A percentile compares a stretch with the other conserved stretches of the same genome.
Conservation (phyloP, 2,329 filamentous ascomycete species). For the Cordyceps cicadae region DNA sequence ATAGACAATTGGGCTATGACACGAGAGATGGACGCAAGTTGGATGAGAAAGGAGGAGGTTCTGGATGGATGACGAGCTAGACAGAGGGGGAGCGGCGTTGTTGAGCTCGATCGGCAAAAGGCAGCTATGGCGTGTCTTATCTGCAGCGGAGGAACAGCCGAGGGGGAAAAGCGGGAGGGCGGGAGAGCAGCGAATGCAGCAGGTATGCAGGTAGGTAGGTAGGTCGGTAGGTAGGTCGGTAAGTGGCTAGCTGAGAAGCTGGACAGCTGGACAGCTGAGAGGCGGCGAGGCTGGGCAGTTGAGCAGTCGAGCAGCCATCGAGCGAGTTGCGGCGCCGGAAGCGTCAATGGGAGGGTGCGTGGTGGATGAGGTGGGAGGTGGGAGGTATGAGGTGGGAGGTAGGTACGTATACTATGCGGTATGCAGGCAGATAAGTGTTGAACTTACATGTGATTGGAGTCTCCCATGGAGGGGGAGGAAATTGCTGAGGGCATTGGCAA, state of each 20-base stretch:
- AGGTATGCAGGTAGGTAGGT: too few species aligned
- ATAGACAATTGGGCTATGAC: not conserved
- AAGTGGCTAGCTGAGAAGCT: not conserved
- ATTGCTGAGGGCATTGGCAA: not conserved
- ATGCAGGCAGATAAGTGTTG: not conserved
- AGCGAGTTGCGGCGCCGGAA: not conserved
- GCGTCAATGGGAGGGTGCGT: not conserved
- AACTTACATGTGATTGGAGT: slow-evolving; percentile 11
- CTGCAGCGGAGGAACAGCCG: not conserved
- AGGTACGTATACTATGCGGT: not conserved
- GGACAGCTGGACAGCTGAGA: not conserved
- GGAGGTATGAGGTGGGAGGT: not conserved
- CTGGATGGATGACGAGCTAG: slow-evolving; percentile 1
- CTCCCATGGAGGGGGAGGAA: not conserved
- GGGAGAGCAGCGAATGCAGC: too few species aligned
- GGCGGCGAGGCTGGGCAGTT: not conserved
- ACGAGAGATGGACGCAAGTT: not conserved
- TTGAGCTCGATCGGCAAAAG: slow-evolving; percentile 2
- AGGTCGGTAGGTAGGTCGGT: too few species aligned
- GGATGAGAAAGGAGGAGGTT: not conserved
- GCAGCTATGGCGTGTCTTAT: not conserved
- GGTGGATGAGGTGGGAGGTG: not conserved
- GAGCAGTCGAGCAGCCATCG: not conserved
- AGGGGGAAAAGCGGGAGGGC: not conserved
- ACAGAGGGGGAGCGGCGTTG: not conserved